A percentile compares a stretch with the other conserved stretches of the same genome.
Conservation (phyloP, 148 eudicot species). For the Dianthus caryophyllus region DNA sequence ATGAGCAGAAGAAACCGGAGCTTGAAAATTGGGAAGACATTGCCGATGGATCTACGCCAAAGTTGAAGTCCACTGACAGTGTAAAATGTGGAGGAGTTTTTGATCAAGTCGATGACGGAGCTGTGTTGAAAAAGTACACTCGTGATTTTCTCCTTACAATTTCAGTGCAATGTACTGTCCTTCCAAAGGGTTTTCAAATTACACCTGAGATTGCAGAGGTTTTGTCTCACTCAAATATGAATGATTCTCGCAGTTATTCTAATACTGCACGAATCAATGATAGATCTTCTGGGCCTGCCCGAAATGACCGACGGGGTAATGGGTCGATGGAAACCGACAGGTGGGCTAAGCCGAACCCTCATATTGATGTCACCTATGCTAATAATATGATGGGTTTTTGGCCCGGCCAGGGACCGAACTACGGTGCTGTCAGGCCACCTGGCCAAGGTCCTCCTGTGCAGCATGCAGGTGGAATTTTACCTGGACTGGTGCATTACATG, state of each 20-base stretch:
- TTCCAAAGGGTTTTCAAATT: slow-evolving; percentile 57
- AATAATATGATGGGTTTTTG: slow-evolving; percentile 39
- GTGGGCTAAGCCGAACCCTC: slow-evolving; percentile 62
- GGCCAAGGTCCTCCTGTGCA: slow-evolving; percentile 48
- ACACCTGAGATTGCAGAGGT: slow-evolving; percentile 44
- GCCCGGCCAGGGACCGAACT: slow-evolving; percentile 50
- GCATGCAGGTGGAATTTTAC: slow-evolving; percentile 54
- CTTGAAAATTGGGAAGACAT: slow-evolving; percentile 98
- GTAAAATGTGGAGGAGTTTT: slow-evolving; percentile 21
- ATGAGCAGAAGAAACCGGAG: slow-evolving; percentile 45
- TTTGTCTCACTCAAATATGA: slow-evolving; percentile 29
- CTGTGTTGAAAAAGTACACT: slow-evolving; percentile 51
- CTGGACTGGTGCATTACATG: slow-evolving; percentile 53
- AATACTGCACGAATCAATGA: slow-evolving; percentile 53
- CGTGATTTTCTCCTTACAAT: slow-evolving; percentile 85
- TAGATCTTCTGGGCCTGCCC: slow-evolving; percentile 41
- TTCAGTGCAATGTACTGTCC: slow-evolving; percentile 49
- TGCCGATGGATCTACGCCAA: slow-evolving; percentile 67
- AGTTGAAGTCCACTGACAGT: slow-evolving; percentile 39
- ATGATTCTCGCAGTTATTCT: slow-evolving; percentile 36
- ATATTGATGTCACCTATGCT: slow-evolving; percentile 33
- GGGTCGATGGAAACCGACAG: slow-evolving; percentile 51
- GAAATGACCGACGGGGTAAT: slow-evolving; percentile 53
- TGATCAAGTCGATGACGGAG: slow-evolving; percentile 29
- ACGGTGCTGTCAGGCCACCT: slow-evolving; percentile 57